Conservation (phyloP, 2,329 filamentous ascomycete genomes). For the Aspergillus sp. region DNA sequence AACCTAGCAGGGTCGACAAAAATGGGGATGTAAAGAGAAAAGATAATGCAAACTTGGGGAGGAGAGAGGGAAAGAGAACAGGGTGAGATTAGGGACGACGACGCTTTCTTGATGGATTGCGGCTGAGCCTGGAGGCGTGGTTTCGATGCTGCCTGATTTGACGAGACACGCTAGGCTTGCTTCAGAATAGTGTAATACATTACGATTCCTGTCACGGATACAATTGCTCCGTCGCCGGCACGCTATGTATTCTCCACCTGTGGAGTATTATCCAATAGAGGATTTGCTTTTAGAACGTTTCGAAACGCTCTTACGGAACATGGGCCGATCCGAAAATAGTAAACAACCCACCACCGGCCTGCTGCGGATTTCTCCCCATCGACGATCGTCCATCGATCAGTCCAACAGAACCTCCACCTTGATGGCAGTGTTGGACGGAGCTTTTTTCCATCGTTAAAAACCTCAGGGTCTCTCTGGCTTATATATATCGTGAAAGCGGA, state of each 20-base stretch:
- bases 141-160: constrained; percentile 35
- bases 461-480: neutral
- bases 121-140: constrained; percentile 32
- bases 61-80: constrained; percentile 1
- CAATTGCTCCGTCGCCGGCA: neutral
- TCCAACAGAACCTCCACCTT: neutral
- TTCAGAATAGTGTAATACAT: neutral
- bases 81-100: constrained; percentile 18
- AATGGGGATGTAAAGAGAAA: neutral
- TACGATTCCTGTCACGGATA: neutral
- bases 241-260: neutral
- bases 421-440: neutral
- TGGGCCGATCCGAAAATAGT: neutral
- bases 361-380: neutral
- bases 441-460: neutral
- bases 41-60: constrained; percentile 6
- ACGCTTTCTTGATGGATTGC: constrained; percentile 23
- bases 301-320: neutral
- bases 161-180: constrained; percentile 25
- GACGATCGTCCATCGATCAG: neutral
- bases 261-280: neutral
- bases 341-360: neutral
- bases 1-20: constrained; percentile 8
- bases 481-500: neutral
- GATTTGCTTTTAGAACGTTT: neutral